Base-by-base conservation (phyloP, 1,139 yeast genomes). In the Nakaseomyces bracarensis region DNA sequence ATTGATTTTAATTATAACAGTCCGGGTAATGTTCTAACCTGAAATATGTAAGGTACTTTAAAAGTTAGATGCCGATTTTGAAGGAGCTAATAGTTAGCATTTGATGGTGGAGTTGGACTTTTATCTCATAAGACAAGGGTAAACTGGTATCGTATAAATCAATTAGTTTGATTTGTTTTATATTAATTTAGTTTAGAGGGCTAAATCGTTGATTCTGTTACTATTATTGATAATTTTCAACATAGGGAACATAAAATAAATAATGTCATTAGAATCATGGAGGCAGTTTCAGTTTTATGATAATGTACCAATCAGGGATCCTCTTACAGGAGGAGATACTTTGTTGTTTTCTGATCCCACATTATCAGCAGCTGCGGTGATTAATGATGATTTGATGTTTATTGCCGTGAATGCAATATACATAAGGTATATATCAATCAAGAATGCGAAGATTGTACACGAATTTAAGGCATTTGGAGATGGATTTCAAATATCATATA, bases 271-370 rank as follows among this genome's bases (percentile, higher is more conserved):
- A 22, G 54, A 71, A 13, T 66, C 78, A 22, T 87, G 96, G 96
- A 72, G 93, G 47, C 95, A 84, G 54, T 84, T 91, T 64, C 89
- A 84, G 51, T 81, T 91, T 63, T 87, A 84, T 61, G 96, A 87
- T 45, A 72, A 77, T 38, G 72, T 79, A 1, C 96, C 96, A 4
- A 81, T 91, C 28, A 69, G 79, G 50, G 97, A 91, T 59, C 97
- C 97, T 6, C 68, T 74, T 46, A 71, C 74, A 49, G 79, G 78
- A n/a, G 67, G 82, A 0, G 69, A 69, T 3, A 69, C 72, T 4
- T 79, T 84, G 0, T 67, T 87, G 27, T 89, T 81, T 60, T 83
- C 95, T 19, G 95, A 85, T 56, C 78, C 89, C 1, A 68, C 79
- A 5, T 60, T 87, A 28, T 71, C 82, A 2, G 74, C 86, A 2